A percentile compares a stretch with the other conserved stretches of the same genome.
These are phyloP conservation scores for Hypholoma fasciculare DNA, from an alignment of 768 basidiomycete genomes.

Conservation along the genomic window DNA sequence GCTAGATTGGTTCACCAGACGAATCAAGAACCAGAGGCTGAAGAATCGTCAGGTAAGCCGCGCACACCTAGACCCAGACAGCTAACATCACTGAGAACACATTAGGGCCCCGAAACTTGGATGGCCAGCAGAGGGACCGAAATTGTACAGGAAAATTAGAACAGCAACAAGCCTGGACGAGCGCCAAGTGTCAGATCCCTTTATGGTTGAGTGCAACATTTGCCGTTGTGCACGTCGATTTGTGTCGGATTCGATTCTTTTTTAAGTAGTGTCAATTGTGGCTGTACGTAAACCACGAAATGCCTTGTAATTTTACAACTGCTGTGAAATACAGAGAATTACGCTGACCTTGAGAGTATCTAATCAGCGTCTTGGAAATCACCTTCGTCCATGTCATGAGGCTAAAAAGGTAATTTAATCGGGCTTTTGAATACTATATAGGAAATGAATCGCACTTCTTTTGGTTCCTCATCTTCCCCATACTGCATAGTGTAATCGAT, in stretches of 20 bases:
- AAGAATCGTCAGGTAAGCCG: conserved; percentile 39
- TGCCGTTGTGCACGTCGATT: no score
- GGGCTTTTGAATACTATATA: not conserved
- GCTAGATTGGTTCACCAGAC: conserved; percentile 43
- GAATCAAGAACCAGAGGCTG: conserved; percentile 45
- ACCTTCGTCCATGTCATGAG: conserved; percentile 91
- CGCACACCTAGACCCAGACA: not conserved
- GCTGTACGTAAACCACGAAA: not conserved
- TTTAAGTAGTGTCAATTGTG: no score
- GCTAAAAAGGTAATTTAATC: conserved; percentile 44
- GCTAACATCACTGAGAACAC: not conserved
- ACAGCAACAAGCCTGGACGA: not conserved
- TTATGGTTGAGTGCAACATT: no score
- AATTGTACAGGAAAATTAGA: conserved; percentile 10
- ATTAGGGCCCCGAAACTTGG: conserved; percentile 47
- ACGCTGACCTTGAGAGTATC: not conserved
- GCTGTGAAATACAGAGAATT: not conserved
- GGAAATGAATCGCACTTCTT: conserved; percentile 57
- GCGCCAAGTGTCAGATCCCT: no score
- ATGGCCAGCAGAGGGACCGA: conserved; percentile 47
- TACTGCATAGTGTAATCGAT: conserved; percentile 99
- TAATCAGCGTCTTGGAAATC: conserved; percentile 81
- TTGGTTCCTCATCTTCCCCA: conserved; percentile 97
- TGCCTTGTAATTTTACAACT: not conserved
- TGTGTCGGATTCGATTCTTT: no score